These are phyloP conservation scores for Pichia sp. DNA, from an alignment of 1,139 yeast genomes.

Conservation along the genomic window DNA sequence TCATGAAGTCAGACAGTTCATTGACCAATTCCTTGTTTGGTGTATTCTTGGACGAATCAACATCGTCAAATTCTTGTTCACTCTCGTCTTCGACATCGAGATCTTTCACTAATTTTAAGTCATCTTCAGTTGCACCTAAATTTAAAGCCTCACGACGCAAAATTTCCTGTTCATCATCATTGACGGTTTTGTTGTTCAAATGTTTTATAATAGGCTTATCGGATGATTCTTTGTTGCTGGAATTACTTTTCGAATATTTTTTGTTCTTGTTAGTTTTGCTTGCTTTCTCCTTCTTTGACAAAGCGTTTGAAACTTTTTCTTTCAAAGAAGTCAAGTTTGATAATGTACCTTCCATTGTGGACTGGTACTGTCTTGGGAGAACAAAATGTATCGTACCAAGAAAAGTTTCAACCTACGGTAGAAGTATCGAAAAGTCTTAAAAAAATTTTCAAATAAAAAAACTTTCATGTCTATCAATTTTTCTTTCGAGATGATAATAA, in stretches of 20 bases:
- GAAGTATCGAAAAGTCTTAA: background rate
- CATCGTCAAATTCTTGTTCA: constrained; percentile 55
- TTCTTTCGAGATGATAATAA: too few species aligned
- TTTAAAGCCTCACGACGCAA: constrained; percentile 67
- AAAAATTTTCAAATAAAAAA: constrained; percentile 1
- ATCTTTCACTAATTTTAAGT: constrained; percentile 48
- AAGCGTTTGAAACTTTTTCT: constrained; percentile 51
- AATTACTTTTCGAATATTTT: constrained; percentile 29
- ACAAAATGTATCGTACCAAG: too few species aligned
- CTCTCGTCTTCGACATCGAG: constrained; percentile 58
- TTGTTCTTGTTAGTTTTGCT: constrained; percentile 17
- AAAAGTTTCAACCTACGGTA: too few species aligned
- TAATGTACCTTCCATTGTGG: constrained; percentile 25
- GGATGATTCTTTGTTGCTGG: constrained; percentile 7
- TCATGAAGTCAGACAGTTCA: constrained; percentile 65
- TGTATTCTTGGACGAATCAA: constrained; percentile 17
- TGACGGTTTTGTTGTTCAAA: background rate
- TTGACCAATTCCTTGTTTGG: constrained; percentile 46
- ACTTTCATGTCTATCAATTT: background rate
- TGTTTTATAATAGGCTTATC: background rate
- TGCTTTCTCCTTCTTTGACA: constrained; percentile 27
- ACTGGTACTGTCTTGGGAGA: too few species aligned
- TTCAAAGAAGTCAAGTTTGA: constrained; percentile 48
- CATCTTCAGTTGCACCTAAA: constrained; percentile 68
- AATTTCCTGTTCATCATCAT: constrained; percentile 33